These are phyloP conservation scores for Globisporangium nagaii DNA, from an alignment of 352 stramenopile genomes.

Conservation along the genomic window DNA sequence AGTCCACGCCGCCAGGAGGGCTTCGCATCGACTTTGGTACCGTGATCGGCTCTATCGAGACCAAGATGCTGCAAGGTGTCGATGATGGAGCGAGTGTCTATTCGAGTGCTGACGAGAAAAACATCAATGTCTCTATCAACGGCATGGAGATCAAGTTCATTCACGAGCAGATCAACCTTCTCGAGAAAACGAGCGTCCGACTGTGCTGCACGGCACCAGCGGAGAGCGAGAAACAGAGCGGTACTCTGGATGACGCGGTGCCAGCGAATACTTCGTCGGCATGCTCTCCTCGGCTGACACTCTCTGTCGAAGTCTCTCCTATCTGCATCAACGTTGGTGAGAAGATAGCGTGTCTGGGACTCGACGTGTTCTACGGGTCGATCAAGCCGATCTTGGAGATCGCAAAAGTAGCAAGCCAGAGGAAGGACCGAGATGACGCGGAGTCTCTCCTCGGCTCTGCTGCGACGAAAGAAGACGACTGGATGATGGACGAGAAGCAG, in stretches of 20 bases:
- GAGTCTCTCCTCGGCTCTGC: slow-evolving; percentile 10
- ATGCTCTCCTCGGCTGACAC: neutral
- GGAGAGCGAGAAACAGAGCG: neutral
- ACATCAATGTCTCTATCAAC: slow-evolving; percentile 4
- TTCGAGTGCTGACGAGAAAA: neutral
- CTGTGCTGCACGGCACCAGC: slow-evolving; percentile 5
- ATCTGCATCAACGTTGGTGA: slow-evolving; percentile 18
- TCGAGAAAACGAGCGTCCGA: slow-evolving; percentile 8
- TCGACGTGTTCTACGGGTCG: slow-evolving; percentile 15
- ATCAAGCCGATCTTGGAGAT: slow-evolving; percentile 17
- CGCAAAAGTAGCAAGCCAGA: neutral
- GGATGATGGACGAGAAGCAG: neutral
- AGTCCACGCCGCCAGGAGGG: neutral
- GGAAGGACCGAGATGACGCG: slow-evolving; percentile 5
- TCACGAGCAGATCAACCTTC: slow-evolving; percentile 10
- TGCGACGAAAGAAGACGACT: slow-evolving; percentile 7
- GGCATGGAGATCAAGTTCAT: slow-evolving; percentile 14
- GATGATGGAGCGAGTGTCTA: neutral
- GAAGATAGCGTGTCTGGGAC: slow-evolving; percentile 7
- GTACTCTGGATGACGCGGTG: no score
- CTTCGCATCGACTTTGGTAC: slow-evolving; percentile 11
- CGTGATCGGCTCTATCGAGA: slow-evolving; percentile 8
- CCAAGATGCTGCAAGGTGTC: neutral
- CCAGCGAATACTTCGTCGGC: neutral
- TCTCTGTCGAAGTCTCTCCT: slow-evolving; percentile 4